Conservation (phyloP, 768 basidiomycete species). For the Auricularia cornea region DNA sequence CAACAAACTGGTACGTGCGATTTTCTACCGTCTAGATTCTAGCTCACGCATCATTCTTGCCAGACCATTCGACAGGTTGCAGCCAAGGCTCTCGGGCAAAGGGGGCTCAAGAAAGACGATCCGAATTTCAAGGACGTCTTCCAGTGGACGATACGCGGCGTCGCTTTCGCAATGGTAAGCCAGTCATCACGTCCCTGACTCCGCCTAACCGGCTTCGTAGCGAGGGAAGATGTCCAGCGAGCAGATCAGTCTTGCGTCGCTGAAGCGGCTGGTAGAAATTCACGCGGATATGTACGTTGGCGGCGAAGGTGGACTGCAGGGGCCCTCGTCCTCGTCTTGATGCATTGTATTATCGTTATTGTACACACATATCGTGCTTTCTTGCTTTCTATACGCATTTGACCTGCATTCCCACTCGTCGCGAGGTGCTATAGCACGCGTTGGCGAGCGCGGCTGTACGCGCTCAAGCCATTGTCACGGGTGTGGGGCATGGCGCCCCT, state of each 20-base stretch:
- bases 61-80: neutral
- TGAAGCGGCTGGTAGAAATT: slow-evolving; percentile 3
- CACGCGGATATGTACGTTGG: slow-evolving; percentile 9
- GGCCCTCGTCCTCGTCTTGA: neutral
- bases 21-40: neutral
- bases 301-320: neutral
- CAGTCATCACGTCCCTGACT: no score
- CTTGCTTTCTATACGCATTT: neutral
- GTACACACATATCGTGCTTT: neutral
- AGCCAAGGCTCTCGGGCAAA: neutral
- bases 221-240: neutral
- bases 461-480: no score
- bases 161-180: slow-evolving; percentile 7
- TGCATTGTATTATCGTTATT: neutral
- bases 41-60: neutral
- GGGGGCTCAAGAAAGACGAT: slow-evolving; percentile 4
- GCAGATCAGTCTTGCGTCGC: neutral
- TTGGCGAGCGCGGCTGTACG: no score
- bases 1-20: neutral
- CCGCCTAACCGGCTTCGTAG: neutral
- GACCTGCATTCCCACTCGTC: no score
- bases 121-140: slow-evolving; percentile 8
- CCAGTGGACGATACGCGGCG: slow-evolving; percentile 6
- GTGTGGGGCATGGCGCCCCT: no score
- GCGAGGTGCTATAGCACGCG: no score